phyloP scores from a whole-genome alignment of 116 monocot species.

The Thalassia testudinum region DNA sequence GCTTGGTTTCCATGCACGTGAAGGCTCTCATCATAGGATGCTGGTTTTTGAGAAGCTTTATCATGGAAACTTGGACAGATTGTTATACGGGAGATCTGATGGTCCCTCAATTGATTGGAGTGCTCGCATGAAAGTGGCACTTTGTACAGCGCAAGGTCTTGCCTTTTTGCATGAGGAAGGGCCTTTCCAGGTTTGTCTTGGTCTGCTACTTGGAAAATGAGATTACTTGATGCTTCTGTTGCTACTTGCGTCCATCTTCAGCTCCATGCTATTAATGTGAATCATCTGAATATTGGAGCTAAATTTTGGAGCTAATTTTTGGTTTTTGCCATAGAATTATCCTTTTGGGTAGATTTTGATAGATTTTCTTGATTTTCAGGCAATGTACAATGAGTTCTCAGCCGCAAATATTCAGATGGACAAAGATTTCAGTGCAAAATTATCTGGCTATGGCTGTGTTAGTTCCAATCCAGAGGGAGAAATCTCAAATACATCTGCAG shows the following conservation, averaged over 20 bases:
- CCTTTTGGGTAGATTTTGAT: not conserved
- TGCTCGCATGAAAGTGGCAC: constrained; percentile 66
- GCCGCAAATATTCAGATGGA: constrained; percentile 84
- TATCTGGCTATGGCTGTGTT: constrained; percentile 82
- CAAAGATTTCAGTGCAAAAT: constrained; percentile 88
- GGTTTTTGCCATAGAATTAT: no score
- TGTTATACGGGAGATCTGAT: constrained; percentile 57
- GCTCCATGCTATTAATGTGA: not conserved
- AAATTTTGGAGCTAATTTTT: no score
- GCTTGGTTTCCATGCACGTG: constrained; percentile 75
- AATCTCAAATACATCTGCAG: constrained; percentile 30
- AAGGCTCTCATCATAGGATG: constrained; percentile 70
- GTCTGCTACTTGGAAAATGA: no score
- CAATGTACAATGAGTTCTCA: constrained; percentile 96
- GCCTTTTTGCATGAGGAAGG: constrained; percentile 96
- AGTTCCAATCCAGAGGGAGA: constrained; percentile 44
- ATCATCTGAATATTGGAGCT: not conserved
- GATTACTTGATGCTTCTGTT: no score
- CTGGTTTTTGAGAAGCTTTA: constrained; percentile 77
- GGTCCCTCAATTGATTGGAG: constrained; percentile 78
- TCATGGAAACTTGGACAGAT: constrained; percentile 75
- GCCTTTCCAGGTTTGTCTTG: constrained; percentile 66
- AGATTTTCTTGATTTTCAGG: constrained; percentile 23
- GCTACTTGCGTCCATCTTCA: not conserved
- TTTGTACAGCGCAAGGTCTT: constrained; percentile 71